Conservation (phyloP, 495 filamentous ascomycete species). For the Hypoxylon rickii region DNA sequence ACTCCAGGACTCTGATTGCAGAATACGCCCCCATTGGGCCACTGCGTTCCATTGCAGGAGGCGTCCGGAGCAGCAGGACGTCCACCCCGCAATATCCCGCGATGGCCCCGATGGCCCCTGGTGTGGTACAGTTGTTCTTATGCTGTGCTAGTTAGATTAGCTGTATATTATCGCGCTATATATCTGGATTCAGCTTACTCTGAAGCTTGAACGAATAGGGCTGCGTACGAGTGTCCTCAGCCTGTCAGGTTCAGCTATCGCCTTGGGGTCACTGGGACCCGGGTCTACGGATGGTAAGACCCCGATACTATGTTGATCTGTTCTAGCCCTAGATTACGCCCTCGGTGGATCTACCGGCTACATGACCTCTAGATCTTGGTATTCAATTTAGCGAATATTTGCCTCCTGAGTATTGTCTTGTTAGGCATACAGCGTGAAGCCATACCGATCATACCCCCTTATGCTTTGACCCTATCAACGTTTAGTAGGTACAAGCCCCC, state of each 20-base stretch:
- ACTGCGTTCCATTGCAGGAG: conserved; percentile 30
- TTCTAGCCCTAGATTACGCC: not conserved
- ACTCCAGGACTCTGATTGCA: conserved; percentile 4
- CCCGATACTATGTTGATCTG: not conserved
- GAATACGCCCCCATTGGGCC: conserved; percentile 4
- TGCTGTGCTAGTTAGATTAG: conserved; percentile 1
- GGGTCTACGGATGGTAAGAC: conserved; percentile 18
- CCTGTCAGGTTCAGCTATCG: conserved; percentile 24
- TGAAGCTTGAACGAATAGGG: conserved; percentile 10
- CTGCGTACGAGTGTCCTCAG: conserved; percentile 6
- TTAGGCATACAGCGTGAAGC: too few species aligned
- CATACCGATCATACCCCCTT: too few species aligned
- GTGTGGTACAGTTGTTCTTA: conserved; percentile 6
- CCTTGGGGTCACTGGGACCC: conserved; percentile 19
- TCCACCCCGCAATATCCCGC: conserved; percentile 25
- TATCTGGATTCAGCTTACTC: conserved; percentile 19
- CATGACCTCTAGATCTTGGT: not conserved
- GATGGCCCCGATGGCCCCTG: conserved; percentile 11
- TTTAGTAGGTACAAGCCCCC: too few species aligned
- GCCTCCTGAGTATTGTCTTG: too few species aligned
- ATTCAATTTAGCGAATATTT: too few species aligned
- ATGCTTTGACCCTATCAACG: too few species aligned
- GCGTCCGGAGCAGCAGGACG: conserved; percentile 17
- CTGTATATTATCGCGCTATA: not conserved
- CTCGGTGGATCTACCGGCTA: conserved; percentile 4